phyloP scores from a whole-genome alignment of 805 yeast genomes.

The Pichia eremophila region DNA sequence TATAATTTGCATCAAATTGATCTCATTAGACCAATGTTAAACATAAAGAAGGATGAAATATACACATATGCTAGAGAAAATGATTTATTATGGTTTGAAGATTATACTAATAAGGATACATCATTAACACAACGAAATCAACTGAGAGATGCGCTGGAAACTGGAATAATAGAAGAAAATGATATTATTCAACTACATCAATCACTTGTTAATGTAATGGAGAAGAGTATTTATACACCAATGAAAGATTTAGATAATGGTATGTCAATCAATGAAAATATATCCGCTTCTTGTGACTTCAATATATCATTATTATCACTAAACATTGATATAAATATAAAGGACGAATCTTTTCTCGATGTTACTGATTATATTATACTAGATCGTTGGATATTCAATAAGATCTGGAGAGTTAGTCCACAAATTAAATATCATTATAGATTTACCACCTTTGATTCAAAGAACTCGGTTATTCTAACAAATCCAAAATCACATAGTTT shows the following conservation, averaged over 20 bases:
- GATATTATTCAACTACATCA: background rate
- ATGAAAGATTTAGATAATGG: background rate
- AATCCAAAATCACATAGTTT: background rate
- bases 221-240: background rate
- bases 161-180: background rate
- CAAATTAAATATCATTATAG: constrained; percentile 1
- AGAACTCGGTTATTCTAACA: background rate
- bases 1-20: background rate
- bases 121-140: constrained; percentile 47
- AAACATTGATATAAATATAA: constrained; percentile 30
- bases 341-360: constrained; percentile 12
- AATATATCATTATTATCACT: background rate
- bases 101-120: constrained; percentile 48
- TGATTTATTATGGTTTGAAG: constrained; percentile 58
- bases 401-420: constrained; percentile 8
- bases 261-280: background rate
- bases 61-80: constrained; percentile 34
- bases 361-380: constrained; percentile 13
- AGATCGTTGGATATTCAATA: constrained; percentile 21
- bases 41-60: constrained; percentile 34
- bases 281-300: background rate
- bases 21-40: constrained; percentile 46
- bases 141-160: background rate
- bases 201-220: background rate
- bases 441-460: constrained; percentile 8